Evolutionary conservation across 306 rosid genomes (phyloP), one percentile per base, ranked within the genome.

Genomic region (Psophocarpus tetragonolobus): DNA sequence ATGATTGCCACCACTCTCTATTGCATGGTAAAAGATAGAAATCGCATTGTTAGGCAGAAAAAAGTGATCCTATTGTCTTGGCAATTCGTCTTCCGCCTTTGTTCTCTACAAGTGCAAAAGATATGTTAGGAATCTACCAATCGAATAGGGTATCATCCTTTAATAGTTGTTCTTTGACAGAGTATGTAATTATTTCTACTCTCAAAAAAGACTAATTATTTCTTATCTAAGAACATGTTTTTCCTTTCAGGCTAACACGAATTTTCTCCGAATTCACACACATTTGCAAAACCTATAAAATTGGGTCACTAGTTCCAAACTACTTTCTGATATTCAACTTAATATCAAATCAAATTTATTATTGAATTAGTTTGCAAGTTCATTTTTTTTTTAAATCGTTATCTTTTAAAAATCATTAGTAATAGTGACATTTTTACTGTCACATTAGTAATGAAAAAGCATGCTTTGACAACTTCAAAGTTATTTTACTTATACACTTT

Each of bases 21-120:
- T 33, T 73, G 23, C 70, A 73, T 39, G 70, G 62, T 20, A 54
- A 15, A 54, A 36, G 65, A 51, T 63, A 18, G 70, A 64, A 64
- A 35, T 26, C 27, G 5, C 20, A 5, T 58, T 29, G 66, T 29
- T 58, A 58, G 66, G 66, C 36, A 58, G 12, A 58, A 29, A 29
- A 17, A 29, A 58, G n/a, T 58, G 36, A 27, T 56, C 17, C 32
- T 56, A 56, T 15, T 57, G 11, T 58, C 13, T n/a, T 58, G 38
- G 65, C 38, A 26, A 38, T 14, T 58, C 5, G 1, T 27, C 20
- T 58, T 29, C 29, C 21, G 6, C 66, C 66, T 29, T 14, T 58
- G 38, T 6, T 58, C 39, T 58, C 21, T 27, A 29, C 18, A 58
- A 29, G 4, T 58, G 66, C 35, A 13, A 13, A 26, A 26, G 18